A percentile compares a stretch with the other conserved stretches of the same genome.
phyloP scores from a whole-genome alignment of 2,329 filamentous ascomycete species.

The Arthrocladium fulminans region DNA sequence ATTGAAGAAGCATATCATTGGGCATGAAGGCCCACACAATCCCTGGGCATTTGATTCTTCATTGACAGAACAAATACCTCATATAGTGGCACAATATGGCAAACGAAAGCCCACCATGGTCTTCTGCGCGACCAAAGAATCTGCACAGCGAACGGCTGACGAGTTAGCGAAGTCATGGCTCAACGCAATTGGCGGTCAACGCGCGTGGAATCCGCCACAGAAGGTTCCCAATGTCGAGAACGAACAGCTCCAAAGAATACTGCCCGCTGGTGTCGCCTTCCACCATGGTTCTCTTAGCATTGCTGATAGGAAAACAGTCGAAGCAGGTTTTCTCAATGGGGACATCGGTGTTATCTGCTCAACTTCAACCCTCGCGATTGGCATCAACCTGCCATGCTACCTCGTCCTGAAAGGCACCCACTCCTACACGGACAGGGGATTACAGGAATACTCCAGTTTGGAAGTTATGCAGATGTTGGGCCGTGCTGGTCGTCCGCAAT shows the following conservation, averaged over 20 bases:
- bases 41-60: conserved; percentile 69
- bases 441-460: conserved; percentile 68
- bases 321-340: conserved; percentile 59
- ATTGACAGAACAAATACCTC: conserved; percentile 57
- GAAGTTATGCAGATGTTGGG: conserved; percentile 90
- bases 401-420: conserved; percentile 75
- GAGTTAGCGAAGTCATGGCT: conserved; percentile 59
- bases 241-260: conserved; percentile 49
- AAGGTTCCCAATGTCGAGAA: conserved; percentile 46
- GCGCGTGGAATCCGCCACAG: conserved; percentile 55
- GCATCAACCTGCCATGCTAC: conserved; percentile 75
- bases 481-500: conserved; percentile 73
- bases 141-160: conserved; percentile 59
- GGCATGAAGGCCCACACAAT: conserved; percentile 56
- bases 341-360: conserved; percentile 76
- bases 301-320: conserved; percentile 56
- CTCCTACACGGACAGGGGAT: conserved; percentile 50
- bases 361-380: conserved; percentile 75
- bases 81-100: conserved; percentile 58
- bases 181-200: conserved; percentile 40
- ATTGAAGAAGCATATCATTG: conserved; percentile 66
- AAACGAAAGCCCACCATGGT: conserved; percentile 69
- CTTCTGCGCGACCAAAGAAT: conserved; percentile 71
- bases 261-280: conserved; percentile 60
- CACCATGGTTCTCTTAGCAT: conserved; percentile 68